phyloP scores from a whole-genome alignment of 2,329 filamentous ascomycete species.

The Fusarium citri region DNA sequence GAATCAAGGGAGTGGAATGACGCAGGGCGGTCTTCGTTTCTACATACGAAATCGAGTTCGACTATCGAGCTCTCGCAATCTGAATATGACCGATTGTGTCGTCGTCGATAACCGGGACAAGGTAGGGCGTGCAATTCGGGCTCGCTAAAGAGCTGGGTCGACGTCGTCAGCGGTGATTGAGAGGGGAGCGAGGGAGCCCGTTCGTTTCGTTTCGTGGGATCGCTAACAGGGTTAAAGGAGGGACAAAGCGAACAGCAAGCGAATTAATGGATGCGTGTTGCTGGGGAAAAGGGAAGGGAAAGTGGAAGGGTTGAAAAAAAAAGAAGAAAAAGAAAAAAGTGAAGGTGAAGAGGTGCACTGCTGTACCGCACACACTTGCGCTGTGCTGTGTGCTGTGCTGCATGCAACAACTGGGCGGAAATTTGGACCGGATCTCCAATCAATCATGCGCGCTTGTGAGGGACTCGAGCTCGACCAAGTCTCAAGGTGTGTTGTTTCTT shows the following conservation, averaged over 20 bases:
- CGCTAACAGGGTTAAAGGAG: constrained; percentile 37
- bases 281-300: constrained; percentile 16
- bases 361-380: not conserved
- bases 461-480: constrained; percentile 11
- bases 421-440: constrained; percentile 39
- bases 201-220: constrained; percentile 40
- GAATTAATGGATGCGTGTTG: constrained; percentile 22
- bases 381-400: not conserved
- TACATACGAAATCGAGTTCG: constrained; percentile 40
- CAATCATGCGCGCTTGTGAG: constrained; percentile 30
- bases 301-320: constrained; percentile 3
- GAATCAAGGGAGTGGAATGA: constrained; percentile 30
- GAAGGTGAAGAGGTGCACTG: constrained; percentile 8
- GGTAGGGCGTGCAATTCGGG: not conserved
- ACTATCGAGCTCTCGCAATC: constrained; percentile 6
- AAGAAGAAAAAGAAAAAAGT: not conserved
- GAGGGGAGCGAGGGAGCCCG: constrained; percentile 16
- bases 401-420: constrained; percentile 23
- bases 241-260: constrained; percentile 29
- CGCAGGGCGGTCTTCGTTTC: constrained; percentile 32
- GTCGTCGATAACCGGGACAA: constrained; percentile 5
- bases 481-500: constrained; percentile 27
- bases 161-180: constrained; percentile 36
- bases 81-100: not conserved
- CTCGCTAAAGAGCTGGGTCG: constrained; percentile 27